phyloP scores from a whole-genome alignment of 345 rosid species.

The Raphanus sativus region DNA sequence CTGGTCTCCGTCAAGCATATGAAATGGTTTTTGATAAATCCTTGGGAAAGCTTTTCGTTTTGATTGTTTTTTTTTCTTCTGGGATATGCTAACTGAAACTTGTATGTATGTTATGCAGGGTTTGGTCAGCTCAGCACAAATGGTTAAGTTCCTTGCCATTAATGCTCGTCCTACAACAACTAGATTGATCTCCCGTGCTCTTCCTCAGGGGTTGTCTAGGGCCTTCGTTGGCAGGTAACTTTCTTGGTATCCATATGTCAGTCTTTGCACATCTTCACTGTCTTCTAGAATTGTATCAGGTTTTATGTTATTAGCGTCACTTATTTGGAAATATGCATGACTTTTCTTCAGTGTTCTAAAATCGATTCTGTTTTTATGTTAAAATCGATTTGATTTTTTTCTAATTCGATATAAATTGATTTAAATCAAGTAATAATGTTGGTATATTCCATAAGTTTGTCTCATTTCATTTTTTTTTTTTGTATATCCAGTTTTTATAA shows the following conservation, averaged over 20 bases:
- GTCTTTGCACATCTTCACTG: too few relatives aligned
- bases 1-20: slow-evolving; percentile 94
- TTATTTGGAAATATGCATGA: too few relatives aligned
- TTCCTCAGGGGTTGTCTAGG: slow-evolving; percentile 87
- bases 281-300: too few relatives aligned
- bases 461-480: too few relatives aligned
- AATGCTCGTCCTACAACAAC: slow-evolving; percentile 93
- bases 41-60: background rate
- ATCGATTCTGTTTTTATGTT: too few relatives aligned
- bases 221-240: slow-evolving; percentile 94
- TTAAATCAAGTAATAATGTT: too few relatives aligned
- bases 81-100: slow-evolving; percentile 21
- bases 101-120: slow-evolving; percentile 56
- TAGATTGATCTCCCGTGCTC: slow-evolving; percentile 77
- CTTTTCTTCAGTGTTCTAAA: too few relatives aligned
- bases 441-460: too few relatives aligned
- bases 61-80: background rate
- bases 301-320: too few relatives aligned
- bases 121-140: slow-evolving; percentile 94
- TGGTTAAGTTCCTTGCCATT: slow-evolving; percentile 84
- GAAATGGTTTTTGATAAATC: slow-evolving; percentile 62
- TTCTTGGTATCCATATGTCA: background rate
- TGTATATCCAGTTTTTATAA: too few relatives aligned
- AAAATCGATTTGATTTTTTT: too few relatives aligned
- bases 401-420: too few relatives aligned